These are phyloP conservation scores for Stachybotrys chartarum DNA, from an alignment of 2,329 filamentous ascomycete genomes.

Conservation along the genomic window DNA sequence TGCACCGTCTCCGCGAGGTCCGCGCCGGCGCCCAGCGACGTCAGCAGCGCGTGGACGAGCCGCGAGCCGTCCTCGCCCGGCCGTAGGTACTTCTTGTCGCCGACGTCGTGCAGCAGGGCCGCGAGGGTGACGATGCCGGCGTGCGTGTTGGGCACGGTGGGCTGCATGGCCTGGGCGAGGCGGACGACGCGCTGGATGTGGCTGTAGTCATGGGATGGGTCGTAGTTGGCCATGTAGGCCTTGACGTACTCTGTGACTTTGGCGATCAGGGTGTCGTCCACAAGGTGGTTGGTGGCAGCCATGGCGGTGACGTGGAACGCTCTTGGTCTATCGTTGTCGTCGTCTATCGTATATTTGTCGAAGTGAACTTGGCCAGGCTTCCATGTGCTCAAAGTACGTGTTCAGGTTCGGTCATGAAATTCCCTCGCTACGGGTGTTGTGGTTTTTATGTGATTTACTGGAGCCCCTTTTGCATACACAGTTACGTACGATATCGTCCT, in stretches of 20 bases:
- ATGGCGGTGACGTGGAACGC: conserved; percentile 7
- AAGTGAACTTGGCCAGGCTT: too few relatives aligned
- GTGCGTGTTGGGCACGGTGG: conserved; percentile 28
- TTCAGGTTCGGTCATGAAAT: too few relatives aligned
- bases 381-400: too few relatives aligned
- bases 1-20: conserved; percentile 61
- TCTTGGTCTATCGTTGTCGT: too few relatives aligned
- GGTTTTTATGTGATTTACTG: too few relatives aligned
- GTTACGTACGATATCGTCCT: too few relatives aligned
- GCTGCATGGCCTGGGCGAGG: conserved; percentile 61
- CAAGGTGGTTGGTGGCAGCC: conserved; percentile 12
- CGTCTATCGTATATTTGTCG: too few relatives aligned
- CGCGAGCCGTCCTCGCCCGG: conserved; percentile 49
- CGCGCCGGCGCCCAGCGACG: conserved; percentile 46
- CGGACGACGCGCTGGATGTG: conserved; percentile 75
- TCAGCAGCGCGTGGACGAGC: conserved; percentile 47
- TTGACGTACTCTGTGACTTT: conserved; percentile 57
- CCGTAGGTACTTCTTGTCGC: conserved; percentile 72
- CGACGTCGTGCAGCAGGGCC: conserved; percentile 80
- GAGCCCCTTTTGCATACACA: too few relatives aligned
- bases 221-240: conserved; percentile 69
- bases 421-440: too few relatives aligned
- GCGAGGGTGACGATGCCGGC: conserved; percentile 55
- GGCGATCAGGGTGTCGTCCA: conserved; percentile 40
- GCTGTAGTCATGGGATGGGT: conserved; percentile 81